Conservation (phyloP, 2,329 filamentous ascomycete species). For the Clarireedia paspali region DNA sequence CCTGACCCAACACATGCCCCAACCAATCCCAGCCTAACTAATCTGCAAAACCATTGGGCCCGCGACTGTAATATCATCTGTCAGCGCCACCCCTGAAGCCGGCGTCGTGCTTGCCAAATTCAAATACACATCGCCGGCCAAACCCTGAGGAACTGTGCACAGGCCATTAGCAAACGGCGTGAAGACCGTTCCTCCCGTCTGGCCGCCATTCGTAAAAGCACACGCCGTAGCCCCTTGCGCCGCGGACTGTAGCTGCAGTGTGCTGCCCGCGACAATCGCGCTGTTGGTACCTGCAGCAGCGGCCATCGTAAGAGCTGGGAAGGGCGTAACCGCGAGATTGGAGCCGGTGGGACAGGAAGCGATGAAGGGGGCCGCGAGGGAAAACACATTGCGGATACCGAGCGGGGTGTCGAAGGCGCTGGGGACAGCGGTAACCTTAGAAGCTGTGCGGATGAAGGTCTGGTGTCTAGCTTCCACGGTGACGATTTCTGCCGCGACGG, state of each 20-base stretch:
- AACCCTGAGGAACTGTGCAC: slow-evolving; percentile 54
- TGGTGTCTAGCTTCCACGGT: slow-evolving; percentile 69
- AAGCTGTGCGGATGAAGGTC: slow-evolving; percentile 59
- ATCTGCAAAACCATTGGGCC: slow-evolving; percentile 50
- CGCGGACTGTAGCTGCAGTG: slow-evolving; percentile 42
- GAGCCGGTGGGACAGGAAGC: slow-evolving; percentile 57
- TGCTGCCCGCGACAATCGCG: slow-evolving; percentile 34
- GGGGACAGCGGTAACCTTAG: slow-evolving; percentile 51
- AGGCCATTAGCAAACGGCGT: slow-evolving; percentile 44
- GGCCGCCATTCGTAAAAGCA: slow-evolving; percentile 57
- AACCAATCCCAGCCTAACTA: slow-evolving; percentile 14
- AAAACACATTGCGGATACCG: slow-evolving; percentile 61
- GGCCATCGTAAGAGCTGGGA: slow-evolving; percentile 52
- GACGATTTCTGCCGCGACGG: slow-evolving; percentile 61
- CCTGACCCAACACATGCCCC: neutral
- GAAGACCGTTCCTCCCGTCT: slow-evolving; percentile 52
- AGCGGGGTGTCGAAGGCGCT: slow-evolving; percentile 65
- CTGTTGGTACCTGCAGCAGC: slow-evolving; percentile 33
- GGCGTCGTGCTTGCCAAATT: slow-evolving; percentile 51
- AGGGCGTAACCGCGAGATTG: slow-evolving; percentile 54
- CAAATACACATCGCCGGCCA: slow-evolving; percentile 60
- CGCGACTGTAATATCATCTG: slow-evolving; percentile 58
- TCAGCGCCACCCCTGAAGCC: slow-evolving; percentile 43
- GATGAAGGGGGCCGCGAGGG: slow-evolving; percentile 67
- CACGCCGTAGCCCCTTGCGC: slow-evolving; percentile 51